Evolutionary conservation across 2,329 filamentous ascomycete genomes (phyloP), one percentile per base, ranked within the genome.

Genomic region (Penicillium palitans): DNA sequence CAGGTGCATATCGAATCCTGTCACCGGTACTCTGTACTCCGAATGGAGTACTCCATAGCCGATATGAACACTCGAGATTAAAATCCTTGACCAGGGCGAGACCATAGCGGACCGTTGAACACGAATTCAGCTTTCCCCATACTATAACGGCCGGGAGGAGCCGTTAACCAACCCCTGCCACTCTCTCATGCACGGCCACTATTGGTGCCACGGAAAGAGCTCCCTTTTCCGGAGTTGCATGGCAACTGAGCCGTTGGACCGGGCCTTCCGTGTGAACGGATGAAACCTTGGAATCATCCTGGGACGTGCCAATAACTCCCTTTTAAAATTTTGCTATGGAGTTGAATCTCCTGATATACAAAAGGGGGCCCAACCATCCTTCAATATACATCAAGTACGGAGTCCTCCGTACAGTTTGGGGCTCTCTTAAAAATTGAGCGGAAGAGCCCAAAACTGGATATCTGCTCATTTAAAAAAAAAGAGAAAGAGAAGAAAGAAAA

Each of bases 91-190:
- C 12, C 50, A 58, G 35, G 42, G 40, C 50, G 57, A 60, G 57
- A 60, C 44, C 57, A 57, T 46, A 49, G 62, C 62, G 59, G 63
- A 59, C 57, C 62, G 61, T 61, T 60, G 21, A 25, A 55, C 47
- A 27, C 19, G 3, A 19, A 46, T 35, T 33, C 27, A 52, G n/a
- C 46, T 3, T 49, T 49, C 56, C 53, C 62, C 61, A 61, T 65
- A 25, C 25, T 25, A 54, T 58, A 61, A 66, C 59, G 63, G 61
- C 51, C 49, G 64, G 64, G 64, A 65, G 53, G 62, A 64, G 57
- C 64, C 61, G 61, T 51, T 33, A 3, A 33, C 35, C 33, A 42
- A 51, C 42, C 54, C 52, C 57, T 54, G 31, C 52, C 39, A 45
- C 1, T 41, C 40, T 52, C 25, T 53, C n/a, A 29, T 46, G 35